A percentile compares a stretch with the other conserved stretches of the same genome.
These are phyloP conservation scores for Pseudozyma hubeiensis DNA, from an alignment of 1,284 basidiomycete species.

Conservation along the genomic window DNA sequence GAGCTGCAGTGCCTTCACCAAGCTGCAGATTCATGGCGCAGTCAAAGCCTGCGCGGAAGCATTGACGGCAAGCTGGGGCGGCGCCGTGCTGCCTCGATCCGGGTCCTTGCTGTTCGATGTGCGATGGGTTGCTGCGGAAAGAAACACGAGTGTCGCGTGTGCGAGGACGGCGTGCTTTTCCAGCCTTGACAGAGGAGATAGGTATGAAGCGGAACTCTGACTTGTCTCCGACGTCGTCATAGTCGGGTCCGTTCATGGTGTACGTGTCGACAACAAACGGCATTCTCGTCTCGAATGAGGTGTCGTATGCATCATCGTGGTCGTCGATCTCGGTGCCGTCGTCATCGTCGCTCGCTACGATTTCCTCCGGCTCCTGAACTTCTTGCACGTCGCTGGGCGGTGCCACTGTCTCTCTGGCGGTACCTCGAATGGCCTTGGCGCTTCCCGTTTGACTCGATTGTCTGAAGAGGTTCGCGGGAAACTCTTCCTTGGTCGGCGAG, in stretches of 20 bases:
- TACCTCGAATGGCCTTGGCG: slow-evolving; percentile 12
- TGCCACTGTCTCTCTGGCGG: slow-evolving; percentile 27
- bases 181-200: slow-evolving; percentile 43
- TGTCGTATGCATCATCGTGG: slow-evolving; percentile 22
- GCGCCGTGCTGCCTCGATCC: slow-evolving; percentile 32
- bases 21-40: slow-evolving; percentile 57
- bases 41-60: slow-evolving; percentile 56
- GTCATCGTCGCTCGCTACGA: slow-evolving; percentile 5
- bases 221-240: slow-evolving; percentile 12
- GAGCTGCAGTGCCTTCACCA: slow-evolving; percentile 44
- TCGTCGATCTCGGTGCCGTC: slow-evolving; percentile 45
- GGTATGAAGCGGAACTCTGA: slow-evolving; percentile 46
- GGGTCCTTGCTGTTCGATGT: slow-evolving; percentile 26
- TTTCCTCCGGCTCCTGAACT: slow-evolving; percentile 31
- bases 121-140: slow-evolving; percentile 42
- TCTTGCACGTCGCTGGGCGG: slow-evolving; percentile 53
- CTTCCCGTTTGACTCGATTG: slow-evolving; percentile 7
- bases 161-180: slow-evolving; percentile 38
- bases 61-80: slow-evolving; percentile 41
- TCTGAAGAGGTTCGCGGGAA: slow-evolving; percentile 7
- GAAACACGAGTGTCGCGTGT: slow-evolving; percentile 53
- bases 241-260: slow-evolving; percentile 5
- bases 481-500: slow-evolving; percentile 37
- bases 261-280: slow-evolving; percentile 37
- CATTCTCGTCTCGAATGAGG: slow-evolving; percentile 14